Base-by-base conservation (phyloP, 768 basidiomycete genomes). In the Lactifluus pinguis region DNA sequence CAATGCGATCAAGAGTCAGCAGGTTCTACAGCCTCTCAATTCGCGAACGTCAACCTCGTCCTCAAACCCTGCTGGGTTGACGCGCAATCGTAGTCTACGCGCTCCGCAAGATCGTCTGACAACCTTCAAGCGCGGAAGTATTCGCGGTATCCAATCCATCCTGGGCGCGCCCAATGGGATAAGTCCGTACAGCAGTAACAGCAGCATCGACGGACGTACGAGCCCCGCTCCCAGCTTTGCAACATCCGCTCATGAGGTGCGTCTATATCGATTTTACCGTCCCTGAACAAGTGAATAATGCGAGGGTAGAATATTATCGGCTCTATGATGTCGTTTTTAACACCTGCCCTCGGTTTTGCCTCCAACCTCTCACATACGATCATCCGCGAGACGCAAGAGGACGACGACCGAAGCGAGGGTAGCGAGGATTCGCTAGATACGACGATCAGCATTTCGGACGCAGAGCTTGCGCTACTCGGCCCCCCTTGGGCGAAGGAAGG, bases 401-500 rank as follows among this genome's bases (percentile, higher is more conserved):
- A 86, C 66, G 92, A 92, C 66, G 92, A 95, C 57, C 82, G 82
- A 54, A 91, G 89, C 64, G 68, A 82, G 21, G 76, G 78, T 39
- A 91, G 87, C 70, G 79, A 79, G 19, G 81, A 77, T 42, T 84
- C 89, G 5, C 74, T 70, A 32, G 86, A 87, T 30, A 89, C 87
- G 1, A 83, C 80, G 38, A 86, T 90, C 67, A 92, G 92, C 54
- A 92, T 98, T 61, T 85, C 89, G 7, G 95, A 98, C 67, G 97
- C 98, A 72, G 93, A 97, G 73, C 79, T 99, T 13, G 95, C 95
- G 2, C 76, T 98, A 41, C 83, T 97, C 15, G 97, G 97, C 15
- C 86, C 97, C 6, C 97, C 97, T 0, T 99, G 95, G 95, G 97
- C 97, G 0, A 99, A 99, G 73, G 97, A 99, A 72, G 97, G 97